Percentiles rank a stretch among this genome's conserved stretches.
These are phyloP conservation scores for Calocybe cyanea DNA, from an alignment of 768 basidiomycete species.

Conservation along the genomic window DNA sequence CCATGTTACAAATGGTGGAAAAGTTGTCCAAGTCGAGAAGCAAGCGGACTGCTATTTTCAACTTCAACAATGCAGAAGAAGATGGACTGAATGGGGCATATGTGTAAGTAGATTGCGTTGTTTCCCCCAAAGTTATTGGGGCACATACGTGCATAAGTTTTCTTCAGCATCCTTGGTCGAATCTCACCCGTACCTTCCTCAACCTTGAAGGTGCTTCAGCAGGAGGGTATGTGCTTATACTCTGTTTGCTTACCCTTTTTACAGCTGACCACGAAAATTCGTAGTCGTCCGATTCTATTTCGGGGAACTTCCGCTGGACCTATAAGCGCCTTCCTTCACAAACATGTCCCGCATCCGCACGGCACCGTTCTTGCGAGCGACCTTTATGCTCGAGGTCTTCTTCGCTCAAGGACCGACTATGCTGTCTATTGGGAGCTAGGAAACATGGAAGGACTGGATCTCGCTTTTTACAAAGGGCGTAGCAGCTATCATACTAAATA, in stretches of 20 bases:
- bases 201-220: conserved; percentile 81
- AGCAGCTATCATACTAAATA: conserved; percentile 75
- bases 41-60: conserved; percentile 65
- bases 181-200: conserved; percentile 61
- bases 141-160: conserved; percentile 39
- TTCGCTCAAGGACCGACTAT: conserved; percentile 74
- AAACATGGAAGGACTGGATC: conserved; percentile 63
- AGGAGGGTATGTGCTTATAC: conserved; percentile 52
- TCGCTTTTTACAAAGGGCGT: conserved; percentile 75
- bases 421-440: conserved; percentile 46
- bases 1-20: conserved; percentile 40
- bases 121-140: conserved; percentile 4
- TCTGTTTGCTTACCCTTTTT: background rate
- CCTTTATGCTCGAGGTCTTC: conserved; percentile 57
- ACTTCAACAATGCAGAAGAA: conserved; percentile 86
- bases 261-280: background rate
- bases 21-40: conserved; percentile 30
- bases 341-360: conserved; percentile 60
- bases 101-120: conserved; percentile 31
- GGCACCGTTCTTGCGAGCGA: conserved; percentile 69
- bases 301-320: conserved; percentile 60
- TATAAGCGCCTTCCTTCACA: conserved; percentile 46
- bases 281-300: conserved; percentile 73
- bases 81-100: conserved; percentile 72
- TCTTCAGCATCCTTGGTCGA: conserved; percentile 72